Conservation (phyloP, 2,329 filamentous ascomycete genomes). For the Curvularia sp. region DNA sequence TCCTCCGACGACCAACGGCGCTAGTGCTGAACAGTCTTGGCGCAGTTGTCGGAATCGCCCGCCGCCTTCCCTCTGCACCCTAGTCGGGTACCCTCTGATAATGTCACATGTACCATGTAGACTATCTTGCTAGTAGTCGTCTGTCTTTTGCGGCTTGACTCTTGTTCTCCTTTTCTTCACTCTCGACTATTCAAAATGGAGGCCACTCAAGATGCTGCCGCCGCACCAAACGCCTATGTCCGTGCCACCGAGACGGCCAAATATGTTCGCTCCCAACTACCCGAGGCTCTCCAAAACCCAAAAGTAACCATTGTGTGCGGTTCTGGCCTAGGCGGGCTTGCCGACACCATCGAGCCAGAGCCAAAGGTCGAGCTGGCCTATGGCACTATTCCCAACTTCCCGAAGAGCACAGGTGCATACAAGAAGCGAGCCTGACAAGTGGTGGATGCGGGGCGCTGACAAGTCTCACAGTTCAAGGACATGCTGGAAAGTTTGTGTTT, state of each 20-base stretch:
- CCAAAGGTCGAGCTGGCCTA: slow-evolving; percentile 64
- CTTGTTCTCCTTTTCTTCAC: background rate
- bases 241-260: slow-evolving; percentile 58
- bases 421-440: background rate
- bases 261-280: slow-evolving; percentile 60
- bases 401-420: slow-evolving; percentile 63
- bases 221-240: slow-evolving; percentile 49
- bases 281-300: slow-evolving; percentile 58
- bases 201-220: slow-evolving; percentile 32
- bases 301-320: slow-evolving; percentile 70
- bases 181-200: slow-evolving; percentile 21
- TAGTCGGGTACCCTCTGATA: slow-evolving; percentile 23
- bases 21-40: slow-evolving; percentile 41
- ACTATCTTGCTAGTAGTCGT: slow-evolving; percentile 1
- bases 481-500: slow-evolving; percentile 71
- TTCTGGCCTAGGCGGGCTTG: slow-evolving; percentile 68
- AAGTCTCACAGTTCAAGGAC: slow-evolving; percentile 57
- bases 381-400: slow-evolving; percentile 66
- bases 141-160: background rate
- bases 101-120: slow-evolving; percentile 18
- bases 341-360: slow-evolving; percentile 60
- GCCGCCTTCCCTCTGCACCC: slow-evolving; percentile 38
- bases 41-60: slow-evolving; percentile 39
- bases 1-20: slow-evolving; percentile 18
- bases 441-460: slow-evolving; percentile 10